These are phyloP conservation scores for Eimeria nieschulzi DNA, from an alignment of 169 alveolate species.

Conservation along the genomic window DNA sequence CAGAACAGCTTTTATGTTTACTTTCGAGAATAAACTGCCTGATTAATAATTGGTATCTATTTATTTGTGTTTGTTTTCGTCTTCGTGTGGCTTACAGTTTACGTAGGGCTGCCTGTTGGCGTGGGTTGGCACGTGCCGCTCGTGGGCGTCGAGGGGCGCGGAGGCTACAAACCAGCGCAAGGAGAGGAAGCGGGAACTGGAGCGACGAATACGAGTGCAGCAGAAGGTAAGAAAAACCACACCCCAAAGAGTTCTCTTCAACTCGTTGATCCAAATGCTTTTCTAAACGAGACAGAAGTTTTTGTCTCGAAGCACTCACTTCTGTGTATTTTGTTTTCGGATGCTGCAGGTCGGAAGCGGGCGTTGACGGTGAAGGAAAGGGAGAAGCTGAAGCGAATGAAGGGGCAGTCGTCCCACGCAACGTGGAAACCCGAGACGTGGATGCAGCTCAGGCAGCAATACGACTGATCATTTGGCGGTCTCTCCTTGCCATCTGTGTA, in stretches of 20 bases:
- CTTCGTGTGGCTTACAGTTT: neutral
- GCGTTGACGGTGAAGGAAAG: conserved; percentile 68
- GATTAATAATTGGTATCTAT: too few relatives aligned
- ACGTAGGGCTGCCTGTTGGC: conserved; percentile 56
- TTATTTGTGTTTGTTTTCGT: too few relatives aligned
- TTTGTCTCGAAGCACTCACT: neutral
- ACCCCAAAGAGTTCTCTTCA: too few relatives aligned
- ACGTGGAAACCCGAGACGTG: conserved; percentile 73
- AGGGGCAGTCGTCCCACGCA: conserved; percentile 72
- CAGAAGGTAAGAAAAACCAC: too few relatives aligned
- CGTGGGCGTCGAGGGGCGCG: conserved; percentile 57
- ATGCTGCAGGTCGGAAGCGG: neutral
- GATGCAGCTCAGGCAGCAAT: conserved; percentile 74
- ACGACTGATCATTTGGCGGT: conserved; percentile 32
- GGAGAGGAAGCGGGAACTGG: neutral
- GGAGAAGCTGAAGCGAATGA: conserved; percentile 68
- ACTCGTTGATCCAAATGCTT: too few relatives aligned
- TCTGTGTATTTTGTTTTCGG: neutral
- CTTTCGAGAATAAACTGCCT: too few relatives aligned
- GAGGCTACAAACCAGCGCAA: conserved; percentile 16
- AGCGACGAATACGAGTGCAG: neutral
- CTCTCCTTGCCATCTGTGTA: too few relatives aligned
- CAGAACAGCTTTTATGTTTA: too few relatives aligned
- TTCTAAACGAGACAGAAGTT: neutral
- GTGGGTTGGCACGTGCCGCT: conserved; percentile 57